Evolutionary conservation across 2,329 filamentous ascomycete species (phyloP).

Genomic region (Aurifilum marmelostoma): DNA sequence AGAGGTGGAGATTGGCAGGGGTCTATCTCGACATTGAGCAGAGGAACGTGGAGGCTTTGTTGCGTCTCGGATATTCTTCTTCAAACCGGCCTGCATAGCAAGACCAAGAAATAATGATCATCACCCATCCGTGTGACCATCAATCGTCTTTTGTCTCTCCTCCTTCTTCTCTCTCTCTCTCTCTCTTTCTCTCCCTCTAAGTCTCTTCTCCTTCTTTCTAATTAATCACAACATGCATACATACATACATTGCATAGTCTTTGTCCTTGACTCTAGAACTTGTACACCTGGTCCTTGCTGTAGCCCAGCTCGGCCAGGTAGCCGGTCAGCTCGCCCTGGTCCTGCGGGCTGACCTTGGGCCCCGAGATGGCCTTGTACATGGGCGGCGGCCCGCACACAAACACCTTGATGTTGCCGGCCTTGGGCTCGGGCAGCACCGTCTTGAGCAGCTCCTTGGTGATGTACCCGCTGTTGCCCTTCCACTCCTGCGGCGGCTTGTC

Average conservation of each 20-base stretch:
- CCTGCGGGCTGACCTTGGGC: slow-evolving; percentile 84
- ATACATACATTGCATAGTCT: neutral
- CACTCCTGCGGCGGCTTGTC: slow-evolving; percentile 82
- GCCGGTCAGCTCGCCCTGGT: slow-evolving; percentile 89
- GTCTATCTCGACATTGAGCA: slow-evolving; percentile 43
- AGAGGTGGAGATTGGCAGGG: slow-evolving; percentile 42
- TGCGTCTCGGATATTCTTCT: neutral
- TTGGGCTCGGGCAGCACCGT: slow-evolving; percentile 92
- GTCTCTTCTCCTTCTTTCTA: neutral
- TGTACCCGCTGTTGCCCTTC: slow-evolving; percentile 75
- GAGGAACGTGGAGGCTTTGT: neutral
- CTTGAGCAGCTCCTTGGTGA: slow-evolving; percentile 92
- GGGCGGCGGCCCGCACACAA: slow-evolving; percentile 91
- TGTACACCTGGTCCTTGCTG: slow-evolving; percentile 87
- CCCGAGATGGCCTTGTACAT: slow-evolving; percentile 94
- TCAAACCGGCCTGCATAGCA: neutral
- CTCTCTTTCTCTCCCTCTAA: too few species aligned
- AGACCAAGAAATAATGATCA: neutral
- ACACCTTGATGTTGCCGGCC: slow-evolving; percentile 90
- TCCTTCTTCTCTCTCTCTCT: neutral
- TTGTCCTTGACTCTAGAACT: slow-evolving; percentile 65
- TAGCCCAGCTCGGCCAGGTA: slow-evolving; percentile 78
- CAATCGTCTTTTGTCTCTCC: neutral
- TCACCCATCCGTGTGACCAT: too few species aligned
- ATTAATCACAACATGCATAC: slow-evolving; percentile 6